Percentiles rank a stretch among this genome's conserved stretches.
Evolutionary conservation across 805 yeast species (phyloP).

Genomic region (Clavispora carvajalis): DNA sequence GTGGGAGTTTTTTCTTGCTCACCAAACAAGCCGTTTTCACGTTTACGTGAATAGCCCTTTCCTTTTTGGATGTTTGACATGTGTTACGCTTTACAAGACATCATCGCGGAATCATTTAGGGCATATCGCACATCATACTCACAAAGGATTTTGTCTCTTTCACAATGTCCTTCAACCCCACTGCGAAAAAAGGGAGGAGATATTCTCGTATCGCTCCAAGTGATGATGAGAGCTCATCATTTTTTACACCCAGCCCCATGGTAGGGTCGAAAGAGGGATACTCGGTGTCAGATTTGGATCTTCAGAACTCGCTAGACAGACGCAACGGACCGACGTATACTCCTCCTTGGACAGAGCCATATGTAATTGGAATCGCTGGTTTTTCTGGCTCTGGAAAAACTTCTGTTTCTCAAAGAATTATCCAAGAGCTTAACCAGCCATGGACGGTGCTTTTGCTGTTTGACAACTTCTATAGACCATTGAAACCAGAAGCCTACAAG

Average conservation of each 20-base stretch:
- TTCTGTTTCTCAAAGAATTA: slow-evolving; percentile 78
- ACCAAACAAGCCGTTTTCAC: not conserved
- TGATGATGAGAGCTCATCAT: slow-evolving; percentile 19
- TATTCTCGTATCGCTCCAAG: slow-evolving; percentile 23
- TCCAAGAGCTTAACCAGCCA: slow-evolving; percentile 74
- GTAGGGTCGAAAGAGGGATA: not conserved
- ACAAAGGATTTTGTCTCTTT: not conserved
- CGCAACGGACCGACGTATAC: slow-evolving; percentile 16
- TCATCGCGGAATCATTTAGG: not conserved
- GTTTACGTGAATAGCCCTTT: not conserved
- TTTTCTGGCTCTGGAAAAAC: slow-evolving; percentile 82
- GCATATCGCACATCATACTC: not conserved
- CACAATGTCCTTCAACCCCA: not conserved
- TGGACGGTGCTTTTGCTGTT: slow-evolving; percentile 89
- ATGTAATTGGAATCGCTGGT: slow-evolving; percentile 84
- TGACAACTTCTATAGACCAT: slow-evolving; percentile 86
- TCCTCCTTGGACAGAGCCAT: slow-evolving; percentile 89
- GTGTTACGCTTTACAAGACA: not conserved
- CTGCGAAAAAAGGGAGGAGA: slow-evolving; percentile 4
- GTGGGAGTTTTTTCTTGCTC: not conserved
- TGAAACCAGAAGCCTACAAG: slow-evolving; percentile 54
- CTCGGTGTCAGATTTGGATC: not conserved
- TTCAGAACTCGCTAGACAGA: not conserved
- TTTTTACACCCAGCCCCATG: slow-evolving; percentile 14
- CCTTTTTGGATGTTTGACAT: not conserved